A percentile compares a stretch with the other conserved stretches of the same genome.
Evolutionary conservation across 805 yeast genomes (phyloP).

Genomic region (Ogataea chonburiensis): DNA sequence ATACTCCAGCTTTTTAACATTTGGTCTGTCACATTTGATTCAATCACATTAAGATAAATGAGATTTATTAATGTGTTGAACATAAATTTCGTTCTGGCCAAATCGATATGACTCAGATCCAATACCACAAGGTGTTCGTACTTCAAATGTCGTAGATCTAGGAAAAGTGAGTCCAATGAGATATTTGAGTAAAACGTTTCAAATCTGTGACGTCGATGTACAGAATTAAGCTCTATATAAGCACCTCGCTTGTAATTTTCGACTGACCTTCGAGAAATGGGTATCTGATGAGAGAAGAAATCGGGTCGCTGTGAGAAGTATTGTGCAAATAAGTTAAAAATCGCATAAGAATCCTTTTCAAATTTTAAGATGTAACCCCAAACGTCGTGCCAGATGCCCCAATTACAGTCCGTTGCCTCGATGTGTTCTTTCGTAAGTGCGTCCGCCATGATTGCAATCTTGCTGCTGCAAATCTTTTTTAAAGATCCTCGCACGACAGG

Average conservation of each 20-base stretch:
- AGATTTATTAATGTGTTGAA: conserved; percentile 15
- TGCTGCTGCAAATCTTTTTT: conserved; percentile 25
- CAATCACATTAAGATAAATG: conserved; percentile 23
- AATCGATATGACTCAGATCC: conserved; percentile 17
- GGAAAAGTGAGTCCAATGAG: conserved; percentile 14
- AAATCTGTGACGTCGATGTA: conserved; percentile 31
- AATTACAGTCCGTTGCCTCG: conserved; percentile 20
- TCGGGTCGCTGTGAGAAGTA: conserved; percentile 16
- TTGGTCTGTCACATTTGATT: conserved; percentile 19
- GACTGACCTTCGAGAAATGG: conserved; percentile 14
- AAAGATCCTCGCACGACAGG: conserved; percentile 16
- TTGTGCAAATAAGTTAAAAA: conserved; percentile 32
- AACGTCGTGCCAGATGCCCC: conserved; percentile 33
- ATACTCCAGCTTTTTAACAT: conserved; percentile 28
- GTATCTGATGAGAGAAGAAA: conserved; percentile 22
- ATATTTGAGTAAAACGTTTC: conserved; percentile 35
- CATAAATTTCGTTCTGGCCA: conserved; percentile 7
- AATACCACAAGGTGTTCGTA: conserved; percentile 20
- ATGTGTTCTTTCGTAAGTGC: conserved; percentile 25
- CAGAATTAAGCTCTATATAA: conserved; percentile 16
- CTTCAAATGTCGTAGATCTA: conserved; percentile 10
- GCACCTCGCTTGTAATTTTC: conserved; percentile 24
- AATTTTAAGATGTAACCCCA: conserved; percentile 33
- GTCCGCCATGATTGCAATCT: conserved; percentile 28
- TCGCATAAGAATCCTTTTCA: conserved; percentile 32